Percentiles rank a stretch among this genome's conserved stretches.
These are phyloP conservation scores for Flaveria ramosissima DNA, from an alignment of 129 eudicot genomes.

Conservation along the genomic window DNA sequence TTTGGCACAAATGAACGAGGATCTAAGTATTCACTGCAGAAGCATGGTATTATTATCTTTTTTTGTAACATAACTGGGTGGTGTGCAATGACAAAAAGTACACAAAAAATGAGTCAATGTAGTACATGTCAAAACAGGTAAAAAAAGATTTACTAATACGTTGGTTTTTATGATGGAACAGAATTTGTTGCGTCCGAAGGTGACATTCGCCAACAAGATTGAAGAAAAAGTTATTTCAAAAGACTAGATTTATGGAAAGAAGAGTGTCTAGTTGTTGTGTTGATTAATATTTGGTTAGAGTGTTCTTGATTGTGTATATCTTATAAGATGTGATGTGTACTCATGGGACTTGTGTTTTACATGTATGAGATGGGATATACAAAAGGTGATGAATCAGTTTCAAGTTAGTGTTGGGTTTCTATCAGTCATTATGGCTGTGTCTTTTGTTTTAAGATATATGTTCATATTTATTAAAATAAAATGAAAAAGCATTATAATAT, in stretches of 20 bases:
- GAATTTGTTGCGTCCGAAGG: slow-evolving; percentile 41
- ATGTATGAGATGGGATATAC: slow-evolving; percentile 3
- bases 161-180: slow-evolving; percentile 28
- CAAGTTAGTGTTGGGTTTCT: background rate
- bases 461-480: no score
- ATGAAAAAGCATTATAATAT: no score
- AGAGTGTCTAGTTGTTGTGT: slow-evolving; percentile 12
- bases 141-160: background rate
- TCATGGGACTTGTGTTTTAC: slow-evolving; percentile 10
- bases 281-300: background rate
- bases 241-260: background rate
- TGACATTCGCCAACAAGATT: slow-evolving; percentile 44
- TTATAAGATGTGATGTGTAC: slow-evolving; percentile 14
- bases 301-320: slow-evolving; percentile 21
- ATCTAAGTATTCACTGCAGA: slow-evolving; percentile 40
- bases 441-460: background rate
- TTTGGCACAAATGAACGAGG: slow-evolving; percentile 42
- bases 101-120: background rate
- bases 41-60: slow-evolving; percentile 25
- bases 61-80: background rate
- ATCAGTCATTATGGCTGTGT: background rate
- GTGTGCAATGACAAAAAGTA: background rate
- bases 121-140: background rate
- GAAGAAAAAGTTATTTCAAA: slow-evolving; percentile 37
- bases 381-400: background rate